phyloP scores from a whole-genome alignment of 768 basidiomycete genomes.

The Agaricus subrufescens region DNA sequence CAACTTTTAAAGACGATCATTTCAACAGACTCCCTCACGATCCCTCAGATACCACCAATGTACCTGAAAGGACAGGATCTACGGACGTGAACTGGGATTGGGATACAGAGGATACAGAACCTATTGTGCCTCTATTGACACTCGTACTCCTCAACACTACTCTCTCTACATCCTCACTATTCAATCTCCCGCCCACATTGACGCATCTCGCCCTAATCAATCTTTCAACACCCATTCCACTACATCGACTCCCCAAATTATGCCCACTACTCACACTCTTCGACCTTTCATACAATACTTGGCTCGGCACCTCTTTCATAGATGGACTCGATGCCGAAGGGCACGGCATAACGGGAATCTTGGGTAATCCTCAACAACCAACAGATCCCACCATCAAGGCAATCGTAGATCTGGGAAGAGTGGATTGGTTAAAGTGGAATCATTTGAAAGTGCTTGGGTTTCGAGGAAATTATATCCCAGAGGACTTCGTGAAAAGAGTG shows the following conservation, averaged over 20 bases:
- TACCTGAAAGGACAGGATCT: background rate
- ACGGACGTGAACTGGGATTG: constrained; percentile 25
- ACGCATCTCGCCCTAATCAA: constrained; percentile 58
- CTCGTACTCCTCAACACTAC: constrained; percentile 48
- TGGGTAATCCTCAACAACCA: constrained; percentile 5
- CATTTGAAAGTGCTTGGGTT: constrained; percentile 51
- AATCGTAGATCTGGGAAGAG: constrained; percentile 36
- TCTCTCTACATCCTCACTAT: constrained; percentile 38
- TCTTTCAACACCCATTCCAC: constrained; percentile 39
- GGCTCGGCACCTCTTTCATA: constrained; percentile 23
- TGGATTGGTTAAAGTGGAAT: constrained; percentile 57
- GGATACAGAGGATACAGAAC: constrained; percentile 38
- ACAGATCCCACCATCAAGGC: constrained; percentile 21
- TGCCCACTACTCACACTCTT: constrained; percentile 61
- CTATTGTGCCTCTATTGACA: constrained; percentile 32
- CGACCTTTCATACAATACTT: constrained; percentile 64
- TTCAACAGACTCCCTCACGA: constrained; percentile 24
- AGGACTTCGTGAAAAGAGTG: constrained; percentile 36
- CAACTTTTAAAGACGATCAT: constrained; percentile 36
- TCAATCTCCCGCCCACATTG: constrained; percentile 58
- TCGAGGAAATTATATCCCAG: constrained; percentile 45
- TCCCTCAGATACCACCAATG: constrained; percentile 6
- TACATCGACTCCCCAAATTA: constrained; percentile 52
- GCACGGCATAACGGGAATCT: background rate
- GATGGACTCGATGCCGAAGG: background rate